Evolutionary conservation across 2,329 filamentous ascomycete genomes (phyloP), one percentile per base, ranked within the genome.

Genomic region (Colletotrichum viniferum): DNA sequence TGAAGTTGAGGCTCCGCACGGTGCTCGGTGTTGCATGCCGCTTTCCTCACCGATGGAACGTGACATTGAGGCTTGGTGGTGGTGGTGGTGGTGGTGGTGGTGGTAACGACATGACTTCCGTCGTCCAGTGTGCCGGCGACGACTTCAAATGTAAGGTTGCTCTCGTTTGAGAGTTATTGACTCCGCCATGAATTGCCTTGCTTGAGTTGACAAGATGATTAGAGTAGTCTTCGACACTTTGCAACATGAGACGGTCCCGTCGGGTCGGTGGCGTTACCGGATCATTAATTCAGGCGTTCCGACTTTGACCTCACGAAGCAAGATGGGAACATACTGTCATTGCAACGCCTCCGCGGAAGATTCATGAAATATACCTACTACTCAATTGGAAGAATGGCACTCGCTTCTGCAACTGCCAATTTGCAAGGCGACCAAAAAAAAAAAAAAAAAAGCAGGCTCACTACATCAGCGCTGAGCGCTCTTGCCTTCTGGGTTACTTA

Each of bases 41-140:
- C 43, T 52, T 56, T 66, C 14, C 63, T 55, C 55, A 43, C 73
- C 62, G 73, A 75, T 75, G 73, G 69, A 75, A 75, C 73, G 73
- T 75, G n/a, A 72, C 55, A 72, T 72, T 34, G 21, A 52, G 43
- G 43, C 43, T 21, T 21, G 43, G 4, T 21, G 12, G 43, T 52
- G 55, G 24, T 24, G 24, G 24, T 24, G 24, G 24, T 24, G 24
- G 24, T 24, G 24, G 28, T 58, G 21, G 21, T 52, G 16, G 18
- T 21, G 14, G 30, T 30, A 30, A 43, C 55, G 34, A 43, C 55
- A 58, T 58, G 52, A 24, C 66, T n/a, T 52, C 43, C 43, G 6
- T 32, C 12, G 26, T 60, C 24, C 5, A 16, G 8, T 60, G 12
- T 24, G 3, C 28, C 43, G 43, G n/a, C 6, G 30, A 62, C 18